phyloP scores from a whole-genome alignment of 1,139 yeast species.

The Saccharomycopsis phalli region DNA sequence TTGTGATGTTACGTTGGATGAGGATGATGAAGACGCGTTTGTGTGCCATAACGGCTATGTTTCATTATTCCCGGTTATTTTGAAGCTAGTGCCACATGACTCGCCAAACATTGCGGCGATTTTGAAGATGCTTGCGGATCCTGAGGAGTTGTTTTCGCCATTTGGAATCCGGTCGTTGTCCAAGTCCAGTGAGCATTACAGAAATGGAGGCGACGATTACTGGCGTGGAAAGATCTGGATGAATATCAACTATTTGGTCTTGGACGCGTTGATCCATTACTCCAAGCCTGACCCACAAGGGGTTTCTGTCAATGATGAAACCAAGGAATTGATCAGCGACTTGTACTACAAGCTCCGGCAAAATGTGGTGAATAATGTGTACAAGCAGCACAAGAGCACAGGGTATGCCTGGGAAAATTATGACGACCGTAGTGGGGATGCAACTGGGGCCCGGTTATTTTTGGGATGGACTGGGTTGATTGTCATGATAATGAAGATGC shows the following conservation, averaged over 20 bases:
- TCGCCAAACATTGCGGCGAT: constrained; percentile 34
- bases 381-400: constrained; percentile 57
- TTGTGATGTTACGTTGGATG: constrained; percentile 79
- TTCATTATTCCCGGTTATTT: constrained; percentile 74
- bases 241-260: constrained; percentile 74
- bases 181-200: constrained; percentile 53
- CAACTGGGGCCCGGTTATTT: constrained; percentile 81
- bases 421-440: constrained; percentile 64
- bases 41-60: constrained; percentile 89
- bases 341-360: constrained; percentile 51
- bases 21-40: constrained; percentile 51
- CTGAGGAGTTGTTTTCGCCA: constrained; percentile 66
- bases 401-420: constrained; percentile 93
- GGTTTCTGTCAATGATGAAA: constrained; percentile 20
- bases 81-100: constrained; percentile 54
- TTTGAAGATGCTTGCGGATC: constrained; percentile 53
- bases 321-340: constrained; percentile 33
- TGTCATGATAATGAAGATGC: constrained; percentile 75
- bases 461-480: constrained; percentile 91
- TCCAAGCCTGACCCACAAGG: constrained; percentile 16
- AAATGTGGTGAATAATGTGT: constrained; percentile 63
- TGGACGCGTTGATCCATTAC: constrained; percentile 63
- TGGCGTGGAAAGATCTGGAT: constrained; percentile 97
- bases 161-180: constrained; percentile 82
- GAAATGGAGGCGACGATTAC: constrained; percentile 72